Evolutionary conservation across 2,329 filamentous ascomycete species (phyloP), one percentile per base, ranked within the genome.

Genomic region (Clonostachys rosea): DNA sequence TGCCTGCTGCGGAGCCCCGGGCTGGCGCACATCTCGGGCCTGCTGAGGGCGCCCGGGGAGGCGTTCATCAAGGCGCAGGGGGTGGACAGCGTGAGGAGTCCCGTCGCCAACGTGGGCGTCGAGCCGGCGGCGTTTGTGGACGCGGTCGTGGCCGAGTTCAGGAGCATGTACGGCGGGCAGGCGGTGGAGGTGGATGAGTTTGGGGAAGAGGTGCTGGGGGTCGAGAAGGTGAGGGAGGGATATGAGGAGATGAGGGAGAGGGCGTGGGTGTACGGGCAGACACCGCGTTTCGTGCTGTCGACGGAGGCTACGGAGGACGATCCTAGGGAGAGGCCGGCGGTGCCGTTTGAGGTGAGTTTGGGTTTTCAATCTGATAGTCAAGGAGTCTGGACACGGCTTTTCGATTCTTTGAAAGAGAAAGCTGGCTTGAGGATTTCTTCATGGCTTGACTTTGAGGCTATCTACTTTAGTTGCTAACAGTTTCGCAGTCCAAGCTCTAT

Each of bases 81-180:
- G 0, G 91, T 96, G 1, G 90, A 94, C 57, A 97, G 92, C 62
- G 91, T 97, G 40, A 84, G 89, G 51, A 95, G 90, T 43, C 82
- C 84, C 0, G 86, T 97, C 11, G 77, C 81, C 8, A 99, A 97
- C 66, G 83, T 95, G 2, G 79, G 81, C 4, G 69, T 61, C 9
- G 62, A 56, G 14, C 59, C 49, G 1, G 66, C 60, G 13, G 40
- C 39, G n/a, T 82, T 83, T 49, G 70, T 78, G 46, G 64, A 66
- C 2, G 80, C 78, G 11, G 83, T 89, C 3, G 69, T 82, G 24
- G 65, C 67, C 7, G 78, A 88, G 61, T 96, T 96, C 64, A 67
- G 65, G 7, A 55, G 56, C 14, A 80, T 92, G 73, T 91, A 96
- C 62, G 73, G 74, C 10, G 36, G 14, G 17, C 34, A 11, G 12